Evolutionary conservation across 179 eudicot species (phyloP).

Genomic region (Vitellaria paradoxa): DNA sequence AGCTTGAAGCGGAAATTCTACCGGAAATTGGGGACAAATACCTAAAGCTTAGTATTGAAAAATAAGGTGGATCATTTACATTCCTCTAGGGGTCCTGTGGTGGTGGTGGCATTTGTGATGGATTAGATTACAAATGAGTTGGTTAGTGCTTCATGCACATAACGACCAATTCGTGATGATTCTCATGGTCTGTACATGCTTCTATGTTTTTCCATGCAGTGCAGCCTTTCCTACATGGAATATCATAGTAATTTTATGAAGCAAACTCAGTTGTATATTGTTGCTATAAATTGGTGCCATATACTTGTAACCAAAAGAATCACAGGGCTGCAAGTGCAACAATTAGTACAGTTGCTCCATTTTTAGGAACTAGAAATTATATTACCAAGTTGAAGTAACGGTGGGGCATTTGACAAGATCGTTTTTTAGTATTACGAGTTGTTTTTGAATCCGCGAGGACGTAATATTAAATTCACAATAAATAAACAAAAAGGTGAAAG

Average conservation of each 20-base stretch:
- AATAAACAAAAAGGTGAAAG: too few relatives aligned
- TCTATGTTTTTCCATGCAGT: background rate
- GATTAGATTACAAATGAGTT: background rate
- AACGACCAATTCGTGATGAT: background rate
- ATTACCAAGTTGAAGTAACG: too few relatives aligned
- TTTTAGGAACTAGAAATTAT: background rate
- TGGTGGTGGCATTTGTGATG: background rate
- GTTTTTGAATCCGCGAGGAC: too few relatives aligned
- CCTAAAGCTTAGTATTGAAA: background rate
- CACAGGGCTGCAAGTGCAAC: background rate
- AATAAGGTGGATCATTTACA: background rate
- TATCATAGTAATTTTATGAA: background rate
- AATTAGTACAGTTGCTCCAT: background rate
- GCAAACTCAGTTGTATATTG: background rate
- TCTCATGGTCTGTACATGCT: too few relatives aligned
- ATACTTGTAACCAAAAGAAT: background rate
- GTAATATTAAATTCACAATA: too few relatives aligned
- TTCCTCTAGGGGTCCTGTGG: background rate
- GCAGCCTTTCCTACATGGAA: background rate
- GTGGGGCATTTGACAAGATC: too few relatives aligned
- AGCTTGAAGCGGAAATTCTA: conserved; percentile 11
- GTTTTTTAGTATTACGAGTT: too few relatives aligned
- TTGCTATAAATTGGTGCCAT: background rate
- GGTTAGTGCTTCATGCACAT: background rate
- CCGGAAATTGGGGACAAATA: conserved; percentile 6